Base-by-base conservation (phyloP, 2,329 filamentous ascomycete genomes). In the Pseudofabraea citricarpa region DNA sequence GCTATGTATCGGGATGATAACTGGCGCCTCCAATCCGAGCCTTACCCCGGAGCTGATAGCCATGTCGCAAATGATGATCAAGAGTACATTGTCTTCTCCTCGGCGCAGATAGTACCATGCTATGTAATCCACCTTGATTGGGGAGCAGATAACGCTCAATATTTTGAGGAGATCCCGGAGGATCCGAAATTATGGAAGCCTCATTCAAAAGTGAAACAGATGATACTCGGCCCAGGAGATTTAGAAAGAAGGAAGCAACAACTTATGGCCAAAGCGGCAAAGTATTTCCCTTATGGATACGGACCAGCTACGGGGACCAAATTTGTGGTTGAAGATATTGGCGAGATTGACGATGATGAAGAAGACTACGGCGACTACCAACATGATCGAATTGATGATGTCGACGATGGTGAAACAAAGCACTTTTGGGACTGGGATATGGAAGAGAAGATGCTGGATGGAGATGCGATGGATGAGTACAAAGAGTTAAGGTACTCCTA, bases 231-330 rank as follows among this genome's bases (percentile, higher is more conserved):
- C 32, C 58, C 67, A 0, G 69, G 62, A 0, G 69, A 71, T 19
- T 43, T 53, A 7, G 57, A 65, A 46, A 61, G 62, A 7, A 53
- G 55, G 35, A 66, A 66, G 46, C 58, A 64, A 32, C 67, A 65
- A 8, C 53, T 60, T 37, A 60, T 67, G 36, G 66, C 68, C 0
- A 59, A 64, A 7, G 70, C 67, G 0, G 51, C 64, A 26, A 73
- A 73, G 55, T 72, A 63, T 55, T 72, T 72, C 40, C 68, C 69
- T 0, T 72, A 70, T 41, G 68, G 69, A 2, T 73, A 62, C 50
- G 69, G 71, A 0, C 64, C 68, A 2, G 66, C 67, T 2, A 65
- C 57, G 0, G 67, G 68, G 2, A 64, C 57, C 0, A 63, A 46
- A 10, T 70, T 74, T 45, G 65, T 71, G 3, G 64, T 74, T 40